These are phyloP conservation scores for Coemansia sp. DNA, from an alignment of 192 early-diverging fungal species.

Conservation along the genomic window DNA sequence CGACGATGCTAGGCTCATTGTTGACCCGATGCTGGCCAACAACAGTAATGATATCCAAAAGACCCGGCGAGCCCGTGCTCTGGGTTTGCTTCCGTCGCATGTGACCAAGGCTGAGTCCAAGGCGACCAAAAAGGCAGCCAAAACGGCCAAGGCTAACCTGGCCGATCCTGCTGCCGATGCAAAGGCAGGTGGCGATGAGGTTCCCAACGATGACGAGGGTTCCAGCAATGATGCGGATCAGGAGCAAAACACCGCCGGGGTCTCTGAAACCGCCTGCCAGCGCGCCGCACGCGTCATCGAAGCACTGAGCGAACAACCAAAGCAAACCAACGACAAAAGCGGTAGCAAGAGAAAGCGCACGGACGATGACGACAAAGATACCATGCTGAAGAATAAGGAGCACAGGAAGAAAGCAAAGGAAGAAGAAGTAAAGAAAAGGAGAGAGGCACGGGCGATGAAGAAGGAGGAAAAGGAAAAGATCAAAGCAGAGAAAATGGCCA, in stretches of 20 bases:
- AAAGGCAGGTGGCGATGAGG: not conserved
- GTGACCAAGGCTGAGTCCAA: conserved; percentile 37
- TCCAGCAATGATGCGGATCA: not conserved
- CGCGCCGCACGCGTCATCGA: conserved; percentile 32
- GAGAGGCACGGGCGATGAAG: conserved; percentile 3
- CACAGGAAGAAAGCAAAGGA: conserved; percentile 22
- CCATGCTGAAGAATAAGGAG: not conserved
- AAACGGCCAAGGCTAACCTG: not conserved
- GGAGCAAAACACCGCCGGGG: not conserved
- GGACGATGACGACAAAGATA: conserved; percentile 16
- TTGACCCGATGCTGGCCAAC: conserved; percentile 14
- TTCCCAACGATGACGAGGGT: not conserved
- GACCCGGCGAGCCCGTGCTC: conserved; percentile 12
- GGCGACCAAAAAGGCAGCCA: conserved; percentile 9
- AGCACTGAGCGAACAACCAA: not conserved
- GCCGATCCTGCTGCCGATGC: conserved; percentile 2
- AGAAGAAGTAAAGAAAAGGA: conserved; percentile 14
- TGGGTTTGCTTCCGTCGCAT: conserved; percentile 40
- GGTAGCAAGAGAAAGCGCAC: conserved; percentile 22
- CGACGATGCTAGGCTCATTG: conserved; percentile 26
- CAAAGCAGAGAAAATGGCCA: conserved; percentile 13
- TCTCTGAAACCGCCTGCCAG: conserved; percentile 9
- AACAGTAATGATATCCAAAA: not conserved
- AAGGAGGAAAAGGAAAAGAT: conserved; percentile 18
- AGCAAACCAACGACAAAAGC: conserved; percentile 10